A percentile compares a stretch with the other conserved stretches of the same genome.
Conservation (phyloP, 805 yeast genomes). For the Lipomyces chichibuensis region DNA sequence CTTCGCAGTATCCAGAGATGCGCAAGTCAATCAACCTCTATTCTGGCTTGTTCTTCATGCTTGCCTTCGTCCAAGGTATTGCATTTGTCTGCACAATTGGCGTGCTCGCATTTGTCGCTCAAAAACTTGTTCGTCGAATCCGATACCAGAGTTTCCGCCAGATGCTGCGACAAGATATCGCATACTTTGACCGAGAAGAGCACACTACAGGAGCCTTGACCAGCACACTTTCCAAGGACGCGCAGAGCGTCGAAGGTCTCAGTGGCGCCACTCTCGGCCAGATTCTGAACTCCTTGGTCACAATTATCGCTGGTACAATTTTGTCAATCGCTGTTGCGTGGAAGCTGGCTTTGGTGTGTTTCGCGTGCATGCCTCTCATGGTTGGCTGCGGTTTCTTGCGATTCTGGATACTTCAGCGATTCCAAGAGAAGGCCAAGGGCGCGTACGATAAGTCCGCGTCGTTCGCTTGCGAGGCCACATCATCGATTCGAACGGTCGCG, state of each 20-base stretch:
- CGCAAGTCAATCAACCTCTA: conserved; percentile 46
- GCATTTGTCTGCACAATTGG: conserved; percentile 49
- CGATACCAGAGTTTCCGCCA: conserved; percentile 38
- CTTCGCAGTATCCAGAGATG: conserved; percentile 42
- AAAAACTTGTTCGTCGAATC: conserved; percentile 38
- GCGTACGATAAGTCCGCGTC: conserved; percentile 48
- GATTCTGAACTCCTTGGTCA: conserved; percentile 41
- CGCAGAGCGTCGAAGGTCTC: conserved; percentile 41
- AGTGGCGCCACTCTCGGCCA: conserved; percentile 43
- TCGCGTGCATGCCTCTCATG: conserved; percentile 44
- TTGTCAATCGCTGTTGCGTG: conserved; percentile 48
- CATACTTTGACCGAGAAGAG: conserved; percentile 39
- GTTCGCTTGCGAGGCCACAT: conserved; percentile 48
- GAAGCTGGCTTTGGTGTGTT: conserved; percentile 49
- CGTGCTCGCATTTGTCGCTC: conserved; percentile 39
- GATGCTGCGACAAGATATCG: conserved; percentile 40
- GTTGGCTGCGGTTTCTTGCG: conserved; percentile 49
- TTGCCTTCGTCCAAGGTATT: conserved; percentile 45
- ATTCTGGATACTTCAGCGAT: conserved; percentile 42
- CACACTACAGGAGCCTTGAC: conserved; percentile 40
- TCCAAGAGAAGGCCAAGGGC: conserved; percentile 45
- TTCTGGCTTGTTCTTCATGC: conserved; percentile 46
- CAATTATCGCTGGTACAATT: conserved; percentile 45
- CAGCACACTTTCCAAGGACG: conserved; percentile 39
- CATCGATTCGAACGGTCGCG: conserved; percentile 50